Percentiles rank a stretch among this genome's conserved stretches.
phyloP scores from a whole-genome alignment of 441 rosid genomes.

The Arabidopsis lyrata region DNA sequence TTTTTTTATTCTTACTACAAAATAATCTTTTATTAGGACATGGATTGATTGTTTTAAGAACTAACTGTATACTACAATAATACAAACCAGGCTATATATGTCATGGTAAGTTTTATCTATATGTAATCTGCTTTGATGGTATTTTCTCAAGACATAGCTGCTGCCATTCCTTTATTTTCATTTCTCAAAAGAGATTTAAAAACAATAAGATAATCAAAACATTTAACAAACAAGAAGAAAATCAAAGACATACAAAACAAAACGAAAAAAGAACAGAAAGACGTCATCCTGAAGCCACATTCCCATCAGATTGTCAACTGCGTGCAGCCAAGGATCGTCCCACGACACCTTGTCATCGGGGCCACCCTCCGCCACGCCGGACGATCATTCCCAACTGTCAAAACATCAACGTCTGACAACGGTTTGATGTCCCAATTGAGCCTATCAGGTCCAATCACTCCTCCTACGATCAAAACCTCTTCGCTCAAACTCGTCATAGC shows the following conservation, averaged over 20 bases:
- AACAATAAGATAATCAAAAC: slow-evolving; percentile 15
- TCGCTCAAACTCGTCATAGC: slow-evolving; percentile 77
- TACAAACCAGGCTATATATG: too few species aligned
- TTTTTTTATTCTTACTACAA: too few species aligned
- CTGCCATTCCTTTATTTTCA: not conserved
- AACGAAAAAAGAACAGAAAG: not conserved
- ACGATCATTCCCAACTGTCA: slow-evolving; percentile 64
- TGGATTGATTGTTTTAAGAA: too few species aligned
- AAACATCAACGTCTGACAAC: slow-evolving; percentile 71
- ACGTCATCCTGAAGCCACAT: not conserved
- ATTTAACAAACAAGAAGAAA: slow-evolving; percentile 14
- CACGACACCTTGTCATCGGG: slow-evolving; percentile 79
- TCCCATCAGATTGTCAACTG: slow-evolving; percentile 66
- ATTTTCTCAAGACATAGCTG: not conserved
- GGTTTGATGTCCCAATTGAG: slow-evolving; percentile 81
- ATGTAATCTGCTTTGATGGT: not conserved
- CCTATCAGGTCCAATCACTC: slow-evolving; percentile 89
- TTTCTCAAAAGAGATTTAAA: slow-evolving; percentile 16
- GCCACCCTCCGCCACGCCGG: slow-evolving; percentile 78
- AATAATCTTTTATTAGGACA: too few species aligned
- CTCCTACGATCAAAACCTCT: slow-evolving; percentile 83
- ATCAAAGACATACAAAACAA: not conserved
- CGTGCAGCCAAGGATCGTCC: slow-evolving; percentile 82
- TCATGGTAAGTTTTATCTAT: too few species aligned
- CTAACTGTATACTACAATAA: too few species aligned